phyloP scores from a whole-genome alignment of 805 yeast genomes.

The Wickerhamomyces bisporus region DNA sequence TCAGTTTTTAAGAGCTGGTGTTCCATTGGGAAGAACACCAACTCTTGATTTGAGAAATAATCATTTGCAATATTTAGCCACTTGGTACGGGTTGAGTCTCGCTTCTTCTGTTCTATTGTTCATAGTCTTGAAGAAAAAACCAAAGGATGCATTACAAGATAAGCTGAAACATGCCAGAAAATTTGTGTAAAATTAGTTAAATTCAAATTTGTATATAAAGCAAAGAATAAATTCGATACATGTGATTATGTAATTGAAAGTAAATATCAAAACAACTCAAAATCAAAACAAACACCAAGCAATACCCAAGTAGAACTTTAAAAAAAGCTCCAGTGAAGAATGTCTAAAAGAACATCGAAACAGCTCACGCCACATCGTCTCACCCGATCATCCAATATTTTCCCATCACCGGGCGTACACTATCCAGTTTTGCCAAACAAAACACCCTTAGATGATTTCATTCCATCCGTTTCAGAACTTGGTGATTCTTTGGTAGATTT shows the following conservation, averaged over 20 bases:
- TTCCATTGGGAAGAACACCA: conserved; percentile 85
- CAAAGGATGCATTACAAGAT: conserved; percentile 36
- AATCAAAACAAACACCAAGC: not conserved
- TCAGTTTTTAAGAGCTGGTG: conserved; percentile 74
- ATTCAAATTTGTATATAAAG: no score
- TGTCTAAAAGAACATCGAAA: conserved; percentile 17
- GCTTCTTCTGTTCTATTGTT: conserved; percentile 42
- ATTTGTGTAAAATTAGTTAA: conserved; percentile 31
- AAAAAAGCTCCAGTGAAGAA: not conserved
- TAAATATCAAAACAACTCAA: no score
- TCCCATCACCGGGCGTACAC: conserved; percentile 40
- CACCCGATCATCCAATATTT: conserved; percentile 31
- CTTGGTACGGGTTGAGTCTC: conserved; percentile 51
- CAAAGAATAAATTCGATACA: no score
- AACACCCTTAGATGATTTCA: conserved; percentile 36
- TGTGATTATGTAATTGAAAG: no score
- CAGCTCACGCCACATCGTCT: conserved; percentile 32
- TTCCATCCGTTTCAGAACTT: conserved; percentile 38
- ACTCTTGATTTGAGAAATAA: conserved; percentile 78
- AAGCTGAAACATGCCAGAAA: conserved; percentile 46
- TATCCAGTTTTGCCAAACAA: conserved; percentile 36
- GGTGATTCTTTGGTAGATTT: conserved; percentile 49
- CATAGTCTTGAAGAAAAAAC: conserved; percentile 41
- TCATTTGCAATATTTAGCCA: conserved; percentile 85
- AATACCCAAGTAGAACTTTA: not conserved